phyloP scores from a whole-genome alignment of 306 rosid species.

The Senna tora region DNA sequence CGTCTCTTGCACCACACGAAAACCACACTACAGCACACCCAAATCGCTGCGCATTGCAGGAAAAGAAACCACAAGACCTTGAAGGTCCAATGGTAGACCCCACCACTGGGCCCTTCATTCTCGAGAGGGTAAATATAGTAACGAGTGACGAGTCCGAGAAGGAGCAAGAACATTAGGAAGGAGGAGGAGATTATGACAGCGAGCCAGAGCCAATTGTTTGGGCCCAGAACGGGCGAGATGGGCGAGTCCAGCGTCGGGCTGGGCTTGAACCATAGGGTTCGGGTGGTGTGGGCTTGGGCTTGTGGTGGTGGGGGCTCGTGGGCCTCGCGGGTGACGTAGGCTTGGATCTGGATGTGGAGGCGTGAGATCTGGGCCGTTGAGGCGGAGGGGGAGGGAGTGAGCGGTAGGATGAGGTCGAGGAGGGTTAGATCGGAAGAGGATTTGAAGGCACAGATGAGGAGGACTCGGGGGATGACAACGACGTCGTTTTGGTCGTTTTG shows the following conservation, averaged over 20 bases:
- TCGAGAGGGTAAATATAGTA: conserved; percentile 57
- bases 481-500: conserved; percentile 32
- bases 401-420: conserved; percentile 58
- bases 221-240: conserved; percentile 48
- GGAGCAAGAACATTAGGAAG: conserved; percentile 50
- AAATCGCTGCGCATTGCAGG: conserved; percentile 40
- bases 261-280: conserved; percentile 47
- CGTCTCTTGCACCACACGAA: conserved; percentile 53
- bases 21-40: conserved; percentile 43
- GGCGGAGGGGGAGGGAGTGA: conserved; percentile 12
- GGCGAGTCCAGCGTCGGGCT: conserved; percentile 39
- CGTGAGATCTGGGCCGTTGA: conserved; percentile 32
- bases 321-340: conserved; percentile 54
- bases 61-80: conserved; percentile 45
- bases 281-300: conserved; percentile 24
- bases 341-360: conserved; percentile 51
- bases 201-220: conserved; percentile 60
- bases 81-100: conserved; percentile 52
- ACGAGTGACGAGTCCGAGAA: conserved; percentile 55
- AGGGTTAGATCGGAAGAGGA: conserved; percentile 49
- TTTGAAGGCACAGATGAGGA: conserved; percentile 50
- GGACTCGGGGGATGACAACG: conserved; percentile 37
- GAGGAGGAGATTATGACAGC: conserved; percentile 49
- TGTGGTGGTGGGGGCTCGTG: conserved; percentile 33
- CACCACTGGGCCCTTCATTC: conserved; percentile 22